Evolutionary conservation across 352 stramenopile genomes (phyloP).

Genomic region (Phytophthora cactorum): DNA sequence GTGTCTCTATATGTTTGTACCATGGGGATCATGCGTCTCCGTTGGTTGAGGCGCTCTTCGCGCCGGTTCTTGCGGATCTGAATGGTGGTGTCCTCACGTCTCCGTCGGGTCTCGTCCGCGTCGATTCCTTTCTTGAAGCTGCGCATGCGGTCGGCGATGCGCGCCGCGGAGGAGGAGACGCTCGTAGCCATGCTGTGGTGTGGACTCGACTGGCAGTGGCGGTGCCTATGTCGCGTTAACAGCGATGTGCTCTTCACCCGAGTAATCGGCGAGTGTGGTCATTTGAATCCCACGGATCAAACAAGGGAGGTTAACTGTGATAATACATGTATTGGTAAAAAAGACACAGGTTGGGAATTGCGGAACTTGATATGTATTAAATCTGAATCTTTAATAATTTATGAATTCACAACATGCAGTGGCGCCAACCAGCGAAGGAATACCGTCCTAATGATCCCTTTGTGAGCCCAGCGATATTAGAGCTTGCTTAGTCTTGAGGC

Average conservation of each 20-base stretch:
- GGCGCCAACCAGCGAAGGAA: too few species aligned
- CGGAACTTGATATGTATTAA: too few species aligned
- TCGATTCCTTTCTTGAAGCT: constrained; percentile 92
- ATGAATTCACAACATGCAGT: too few species aligned
- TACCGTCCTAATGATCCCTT: too few species aligned
- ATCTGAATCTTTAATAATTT: too few species aligned
- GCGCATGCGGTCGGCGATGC: constrained; percentile 72
- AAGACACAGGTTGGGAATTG: neutral
- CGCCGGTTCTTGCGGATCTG: constrained; percentile 90
- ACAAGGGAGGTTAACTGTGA: neutral
- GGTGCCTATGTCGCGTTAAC: neutral
- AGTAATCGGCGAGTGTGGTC: constrained; percentile 10
- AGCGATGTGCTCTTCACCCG: constrained; percentile 2
- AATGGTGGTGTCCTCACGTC: constrained; percentile 81
- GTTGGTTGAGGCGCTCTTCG: constrained; percentile 87
- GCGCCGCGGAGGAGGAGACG: constrained; percentile 29
- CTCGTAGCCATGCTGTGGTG: constrained; percentile 33
- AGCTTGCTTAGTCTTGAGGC: too few species aligned
- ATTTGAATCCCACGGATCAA: neutral
- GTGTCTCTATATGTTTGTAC: constrained; percentile 21
- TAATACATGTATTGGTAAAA: constrained; percentile 1
- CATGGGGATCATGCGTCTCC: constrained; percentile 68
- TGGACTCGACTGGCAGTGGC: constrained; percentile 4
- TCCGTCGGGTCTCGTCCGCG: constrained; percentile 70
- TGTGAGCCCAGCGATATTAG: too few species aligned